Base-by-base conservation (phyloP, 179 eudicot genomes). In the Spinacia oleracea region DNA sequence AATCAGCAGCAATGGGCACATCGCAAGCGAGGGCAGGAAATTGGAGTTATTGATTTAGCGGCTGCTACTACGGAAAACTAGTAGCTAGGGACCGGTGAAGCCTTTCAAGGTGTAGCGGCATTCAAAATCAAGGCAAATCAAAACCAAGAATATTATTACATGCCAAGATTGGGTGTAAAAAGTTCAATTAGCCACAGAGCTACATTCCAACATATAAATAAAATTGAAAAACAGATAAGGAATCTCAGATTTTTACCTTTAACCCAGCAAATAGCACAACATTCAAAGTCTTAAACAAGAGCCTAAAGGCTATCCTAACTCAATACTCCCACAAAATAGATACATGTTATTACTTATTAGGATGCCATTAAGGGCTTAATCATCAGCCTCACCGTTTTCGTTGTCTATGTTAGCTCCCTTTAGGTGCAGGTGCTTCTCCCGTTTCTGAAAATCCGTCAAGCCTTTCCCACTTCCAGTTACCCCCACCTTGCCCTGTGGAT, bases 391-490 rank as follows among this genome's bases (percentile, higher is more conserved):
- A 7, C 62, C 64, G n/a, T 72, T 76, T 60, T 79, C 85, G 21
- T 76, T 83, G 2, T 83, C 98, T 12, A 87, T 84, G 85, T 83
- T 89, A 25, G 84, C 92, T 43, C 95, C 99, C 84, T 96, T 96
- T 77, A 96, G 96, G 83, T 93, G 99, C 81, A 96, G 79, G 81
- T 93, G 97, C 62, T 96, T 96, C 81, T 96, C 98, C 70, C 99
- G 87, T 84, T 77, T 91, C 85, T 96, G 99, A 78, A 96, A 96
- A 21, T 96, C 99, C 0, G 99, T 96, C 86, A 96, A 81, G 45
- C 99, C 99, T 83, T 96, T 96, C 50, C 99, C 99, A 73, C 99
- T 96, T 79, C 99, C 99, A 6, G 96, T 92, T 71, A 96, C 99
- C 21, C 99, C 99, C 66, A 96, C 99, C 87, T 96, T 95, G 63